phyloP scores from a whole-genome alignment of 352 stramenopile genomes.

The Phytophthora agathidicida region DNA sequence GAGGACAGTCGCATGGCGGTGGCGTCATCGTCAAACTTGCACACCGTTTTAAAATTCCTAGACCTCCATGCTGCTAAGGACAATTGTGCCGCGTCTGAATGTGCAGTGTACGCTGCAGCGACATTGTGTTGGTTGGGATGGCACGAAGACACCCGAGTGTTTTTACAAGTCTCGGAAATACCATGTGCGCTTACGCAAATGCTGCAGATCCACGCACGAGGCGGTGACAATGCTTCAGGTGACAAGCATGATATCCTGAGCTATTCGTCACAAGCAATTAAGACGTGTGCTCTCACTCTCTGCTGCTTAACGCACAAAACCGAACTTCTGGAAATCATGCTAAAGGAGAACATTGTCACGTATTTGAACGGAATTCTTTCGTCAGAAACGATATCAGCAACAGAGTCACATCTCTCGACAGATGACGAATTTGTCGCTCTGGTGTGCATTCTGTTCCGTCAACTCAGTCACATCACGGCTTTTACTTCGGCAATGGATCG shows the following conservation, averaged over 20 bases:
- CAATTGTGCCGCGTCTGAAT: conserved; percentile 35
- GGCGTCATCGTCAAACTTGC: conserved; percentile 41
- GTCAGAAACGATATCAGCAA: not conserved
- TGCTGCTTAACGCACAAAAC: conserved; percentile 55
- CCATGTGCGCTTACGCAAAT: conserved; percentile 42
- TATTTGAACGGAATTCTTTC: conserved; percentile 47
- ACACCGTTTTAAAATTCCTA: conserved; percentile 45
- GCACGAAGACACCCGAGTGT: conserved; percentile 55
- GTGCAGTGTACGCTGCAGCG: conserved; percentile 46
- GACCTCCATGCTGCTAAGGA: conserved; percentile 25
- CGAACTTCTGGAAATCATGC: conserved; percentile 54
- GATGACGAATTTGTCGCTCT: conserved; percentile 53
- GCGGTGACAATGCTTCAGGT: not conserved
- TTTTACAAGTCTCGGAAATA: conserved; percentile 41
- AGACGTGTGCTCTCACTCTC: conserved; percentile 60
- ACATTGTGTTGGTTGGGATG: conserved; percentile 65
- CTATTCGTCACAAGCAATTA: conserved; percentile 38
- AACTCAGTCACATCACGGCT: conserved; percentile 49
- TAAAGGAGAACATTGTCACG: conserved; percentile 45
- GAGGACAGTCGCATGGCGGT: conserved; percentile 51
- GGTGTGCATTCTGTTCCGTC: conserved; percentile 61
- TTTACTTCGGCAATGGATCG: conserved; percentile 19
- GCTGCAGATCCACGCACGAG: conserved; percentile 27
- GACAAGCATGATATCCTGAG: conserved; percentile 1
- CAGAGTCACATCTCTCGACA: conserved; percentile 6